A percentile compares a stretch with the other conserved stretches of the same genome.
phyloP scores from a whole-genome alignment of 805 yeast genomes.

The Yamadazyma takamatsuzukensis region DNA sequence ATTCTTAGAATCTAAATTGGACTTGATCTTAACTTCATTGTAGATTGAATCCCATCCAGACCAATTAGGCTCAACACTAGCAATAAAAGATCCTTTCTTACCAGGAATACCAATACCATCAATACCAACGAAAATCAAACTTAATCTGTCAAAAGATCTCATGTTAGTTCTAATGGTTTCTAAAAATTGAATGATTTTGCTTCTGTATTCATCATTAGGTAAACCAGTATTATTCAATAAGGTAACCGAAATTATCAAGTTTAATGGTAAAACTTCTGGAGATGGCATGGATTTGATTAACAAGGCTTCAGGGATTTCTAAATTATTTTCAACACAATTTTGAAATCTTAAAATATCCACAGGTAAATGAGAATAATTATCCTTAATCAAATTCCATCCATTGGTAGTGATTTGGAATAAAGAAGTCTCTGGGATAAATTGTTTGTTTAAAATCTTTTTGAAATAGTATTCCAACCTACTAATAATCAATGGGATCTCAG shows the following conservation, averaged over 20 bases:
- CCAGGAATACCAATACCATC: conserved; percentile 38
- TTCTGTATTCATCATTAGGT: conserved; percentile 24
- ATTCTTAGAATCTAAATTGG: conserved; percentile 12
- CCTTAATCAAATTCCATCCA: conserved; percentile 43
- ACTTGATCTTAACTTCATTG: conserved; percentile 28
- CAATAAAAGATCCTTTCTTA: conserved; percentile 42
- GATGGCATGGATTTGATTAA: conserved; percentile 35
- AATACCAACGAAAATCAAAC: conserved; percentile 46
- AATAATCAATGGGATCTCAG: conserved; percentile 25
- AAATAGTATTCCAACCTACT: conserved; percentile 41
- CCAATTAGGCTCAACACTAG: conserved; percentile 44
- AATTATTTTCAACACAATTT: conserved; percentile 30
- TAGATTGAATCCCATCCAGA: conserved; percentile 46
- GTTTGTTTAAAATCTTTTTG: conserved; percentile 15
- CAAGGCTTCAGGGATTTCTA: conserved; percentile 40
- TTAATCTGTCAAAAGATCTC: conserved; percentile 40
- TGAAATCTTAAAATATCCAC: conserved; percentile 35
- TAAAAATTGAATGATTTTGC: conserved; percentile 20
- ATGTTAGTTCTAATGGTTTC: conserved; percentile 23
- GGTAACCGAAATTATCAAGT: conserved; percentile 42
- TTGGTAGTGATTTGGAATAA: conserved; percentile 49
- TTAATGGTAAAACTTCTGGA: conserved; percentile 37
- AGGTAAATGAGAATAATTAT: conserved; percentile 30
- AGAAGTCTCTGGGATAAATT: conserved; percentile 20
- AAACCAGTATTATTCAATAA: conserved; percentile 28